Percentiles rank a stretch among this genome's conserved stretches.
Conservation (phyloP, 2,329 filamentous ascomycete species). For the Botrytis elliptica region DNA sequence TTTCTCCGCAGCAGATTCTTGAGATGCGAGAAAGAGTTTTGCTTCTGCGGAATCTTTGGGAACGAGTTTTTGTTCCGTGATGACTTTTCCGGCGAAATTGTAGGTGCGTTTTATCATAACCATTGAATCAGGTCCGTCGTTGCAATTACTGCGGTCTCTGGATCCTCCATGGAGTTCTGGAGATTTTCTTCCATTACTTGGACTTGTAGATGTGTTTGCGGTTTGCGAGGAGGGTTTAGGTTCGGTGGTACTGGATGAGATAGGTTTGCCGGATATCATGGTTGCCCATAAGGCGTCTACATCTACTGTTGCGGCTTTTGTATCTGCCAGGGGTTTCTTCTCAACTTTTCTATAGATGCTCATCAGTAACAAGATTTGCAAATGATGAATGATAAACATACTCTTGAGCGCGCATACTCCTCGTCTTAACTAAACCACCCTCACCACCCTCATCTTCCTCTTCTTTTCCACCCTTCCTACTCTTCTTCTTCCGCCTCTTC, state of each 20-base stretch:
- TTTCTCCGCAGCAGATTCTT: slow-evolving; percentile 32
- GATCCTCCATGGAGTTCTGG: slow-evolving; percentile 21
- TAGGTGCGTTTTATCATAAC: slow-evolving; percentile 70
- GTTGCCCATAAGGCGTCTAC: slow-evolving; percentile 69
- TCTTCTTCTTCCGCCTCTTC: slow-evolving; percentile 51
- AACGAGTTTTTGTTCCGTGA: slow-evolving; percentile 70
- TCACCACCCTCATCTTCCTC: slow-evolving; percentile 63
- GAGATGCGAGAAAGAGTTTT: slow-evolving; percentile 59
- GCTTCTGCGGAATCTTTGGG: slow-evolving; percentile 64
- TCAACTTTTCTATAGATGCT: slow-evolving; percentile 28
- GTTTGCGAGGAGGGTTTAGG: slow-evolving; percentile 10
- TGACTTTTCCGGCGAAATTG: slow-evolving; percentile 71
- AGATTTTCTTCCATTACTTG: neutral
- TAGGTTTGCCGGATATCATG: slow-evolving; percentile 53
- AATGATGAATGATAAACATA: slow-evolving; percentile 39
- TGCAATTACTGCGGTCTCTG: slow-evolving; percentile 30
- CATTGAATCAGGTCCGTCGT: slow-evolving; percentile 39
- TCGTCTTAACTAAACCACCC: slow-evolving; percentile 68
- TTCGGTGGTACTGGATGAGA: slow-evolving; percentile 16
- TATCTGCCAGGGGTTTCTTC: slow-evolving; percentile 34
- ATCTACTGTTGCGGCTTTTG: slow-evolving; percentile 57
- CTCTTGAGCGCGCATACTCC: slow-evolving; percentile 67
- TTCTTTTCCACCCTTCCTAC: slow-evolving; percentile 44
- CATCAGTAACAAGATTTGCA: slow-evolving; percentile 10
- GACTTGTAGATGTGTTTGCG: neutral